Conservation (phyloP, 106 monocot genomes). For the Apostasia shenzhenica region DNA sequence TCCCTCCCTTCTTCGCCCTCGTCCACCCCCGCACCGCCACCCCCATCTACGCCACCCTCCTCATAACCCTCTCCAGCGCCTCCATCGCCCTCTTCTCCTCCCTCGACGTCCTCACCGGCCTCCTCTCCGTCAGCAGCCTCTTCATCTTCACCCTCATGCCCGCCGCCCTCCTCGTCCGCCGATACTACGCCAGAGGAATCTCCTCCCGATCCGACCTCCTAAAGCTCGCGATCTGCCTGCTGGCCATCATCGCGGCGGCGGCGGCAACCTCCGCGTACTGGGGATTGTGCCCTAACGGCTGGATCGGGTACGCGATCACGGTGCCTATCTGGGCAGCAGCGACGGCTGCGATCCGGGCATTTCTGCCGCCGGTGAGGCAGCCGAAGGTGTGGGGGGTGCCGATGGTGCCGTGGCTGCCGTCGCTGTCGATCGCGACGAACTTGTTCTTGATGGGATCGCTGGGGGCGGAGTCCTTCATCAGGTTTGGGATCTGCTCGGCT, state of each 20-base stretch:
- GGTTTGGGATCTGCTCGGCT: slow-evolving; percentile 56
- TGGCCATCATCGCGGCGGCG: slow-evolving; percentile 31
- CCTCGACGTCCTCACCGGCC: slow-evolving; percentile 41
- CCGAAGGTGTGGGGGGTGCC: slow-evolving; percentile 79
- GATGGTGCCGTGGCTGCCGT: slow-evolving; percentile 69
- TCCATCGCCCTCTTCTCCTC: slow-evolving; percentile 52
- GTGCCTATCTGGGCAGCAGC: slow-evolving; percentile 37
- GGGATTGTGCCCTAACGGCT: slow-evolving; percentile 28
- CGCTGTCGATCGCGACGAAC: slow-evolving; percentile 61
- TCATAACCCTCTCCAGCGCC: slow-evolving; percentile 26
- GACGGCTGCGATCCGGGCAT: slow-evolving; percentile 36
- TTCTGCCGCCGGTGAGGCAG: slow-evolving; percentile 26
- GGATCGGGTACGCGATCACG: slow-evolving; percentile 42
- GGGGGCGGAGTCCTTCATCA: slow-evolving; percentile 36
- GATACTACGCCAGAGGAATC: slow-evolving; percentile 32
- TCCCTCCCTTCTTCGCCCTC: slow-evolving; percentile 49
- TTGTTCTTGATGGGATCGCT: slow-evolving; percentile 79
- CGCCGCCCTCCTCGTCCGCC: slow-evolving; percentile 41
- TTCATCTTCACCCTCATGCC: slow-evolving; percentile 75
- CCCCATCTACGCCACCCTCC: slow-evolving; percentile 41
- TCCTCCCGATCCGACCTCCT: slow-evolving; percentile 6
- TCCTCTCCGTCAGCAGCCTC: slow-evolving; percentile 55
- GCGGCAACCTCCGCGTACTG: slow-evolving; percentile 46
- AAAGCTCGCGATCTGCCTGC: slow-evolving; percentile 23
- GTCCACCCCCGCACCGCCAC: slow-evolving; percentile 58